Evolutionary conservation across 176 grass and related monocot species (phyloP).

Genomic region (Olyra latifolia): DNA sequence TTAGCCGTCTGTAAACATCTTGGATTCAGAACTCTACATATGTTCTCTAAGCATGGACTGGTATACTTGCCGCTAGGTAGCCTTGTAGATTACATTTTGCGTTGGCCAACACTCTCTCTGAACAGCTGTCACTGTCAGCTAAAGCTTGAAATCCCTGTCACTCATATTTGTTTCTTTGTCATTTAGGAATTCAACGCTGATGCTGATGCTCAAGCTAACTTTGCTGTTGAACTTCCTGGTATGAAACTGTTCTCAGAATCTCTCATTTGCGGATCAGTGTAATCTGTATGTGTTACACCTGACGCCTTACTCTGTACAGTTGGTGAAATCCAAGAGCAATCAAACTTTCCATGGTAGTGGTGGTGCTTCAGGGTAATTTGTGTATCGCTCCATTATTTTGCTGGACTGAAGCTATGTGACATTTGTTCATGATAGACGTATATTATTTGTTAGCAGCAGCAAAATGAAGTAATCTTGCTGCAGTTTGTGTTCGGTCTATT

Average conservation of each 20-base stretch:
- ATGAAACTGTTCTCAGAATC: not conserved
- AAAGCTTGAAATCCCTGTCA: not conserved
- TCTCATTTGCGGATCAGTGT: not conserved
- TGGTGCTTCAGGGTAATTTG: not conserved
- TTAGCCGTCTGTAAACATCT: not conserved
- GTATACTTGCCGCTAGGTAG: not conserved
- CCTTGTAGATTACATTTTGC: not conserved
- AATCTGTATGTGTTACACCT: not conserved
- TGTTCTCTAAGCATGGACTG: not conserved
- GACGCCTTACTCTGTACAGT: slow-evolving; percentile 31
- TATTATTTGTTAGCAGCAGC: no score
- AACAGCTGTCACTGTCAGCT: not conserved
- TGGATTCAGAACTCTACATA: not conserved
- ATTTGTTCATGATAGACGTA: not conserved
- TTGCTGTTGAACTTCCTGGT: slow-evolving; percentile 48
- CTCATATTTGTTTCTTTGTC: slow-evolving; percentile 8
- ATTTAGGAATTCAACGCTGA: slow-evolving; percentile 32
- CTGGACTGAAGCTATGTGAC: not conserved
- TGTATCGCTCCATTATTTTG: not conserved
- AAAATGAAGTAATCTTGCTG: no score
- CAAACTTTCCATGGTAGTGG: slow-evolving; percentile 25
- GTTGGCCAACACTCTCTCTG: not conserved
- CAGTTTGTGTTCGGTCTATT: no score
- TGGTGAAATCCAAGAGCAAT: slow-evolving; percentile 49
- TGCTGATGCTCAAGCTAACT: slow-evolving; percentile 47